These are phyloP conservation scores for Emmonsiellopsis sp. DNA, from an alignment of 2,329 filamentous ascomycete species.

Conservation along the genomic window DNA sequence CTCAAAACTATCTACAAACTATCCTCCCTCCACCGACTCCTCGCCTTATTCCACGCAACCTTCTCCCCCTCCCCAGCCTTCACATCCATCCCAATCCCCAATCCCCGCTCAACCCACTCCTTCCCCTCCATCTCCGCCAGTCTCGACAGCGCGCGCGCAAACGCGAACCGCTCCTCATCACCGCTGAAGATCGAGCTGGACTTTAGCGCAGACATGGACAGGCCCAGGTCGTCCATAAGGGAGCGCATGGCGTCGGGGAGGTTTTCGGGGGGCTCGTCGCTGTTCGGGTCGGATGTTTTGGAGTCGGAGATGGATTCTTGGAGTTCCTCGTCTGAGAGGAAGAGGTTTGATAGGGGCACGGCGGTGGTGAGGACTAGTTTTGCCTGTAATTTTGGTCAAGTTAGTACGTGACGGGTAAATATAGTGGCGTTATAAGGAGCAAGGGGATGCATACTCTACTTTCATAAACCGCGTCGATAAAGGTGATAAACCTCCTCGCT, in stretches of 20 bases:
- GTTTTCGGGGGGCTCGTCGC: slow-evolving; percentile 39
- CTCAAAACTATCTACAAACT: slow-evolving; percentile 23
- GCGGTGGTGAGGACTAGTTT: slow-evolving; percentile 90
- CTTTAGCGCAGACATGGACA: slow-evolving; percentile 78
- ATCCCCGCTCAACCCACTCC: slow-evolving; percentile 83
- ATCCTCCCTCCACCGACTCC: slow-evolving; percentile 44
- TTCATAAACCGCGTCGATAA: slow-evolving; percentile 95
- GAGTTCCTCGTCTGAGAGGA: slow-evolving; percentile 65
- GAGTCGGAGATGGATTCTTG: slow-evolving; percentile 46
- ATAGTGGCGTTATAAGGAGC: background rate
- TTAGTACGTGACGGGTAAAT: background rate
- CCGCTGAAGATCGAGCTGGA: slow-evolving; percentile 80
- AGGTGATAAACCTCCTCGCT: slow-evolving; percentile 89
- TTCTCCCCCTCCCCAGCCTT: slow-evolving; percentile 29
- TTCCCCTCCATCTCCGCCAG: slow-evolving; percentile 87
- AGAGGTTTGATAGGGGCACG: slow-evolving; percentile 75
- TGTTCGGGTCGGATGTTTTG: slow-evolving; percentile 14
- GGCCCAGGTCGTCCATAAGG: slow-evolving; percentile 79
- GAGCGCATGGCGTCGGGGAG: slow-evolving; percentile 64
- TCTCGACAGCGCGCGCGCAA: slow-evolving; percentile 76
- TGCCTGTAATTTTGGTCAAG: slow-evolving; percentile 48
- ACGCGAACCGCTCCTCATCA: slow-evolving; percentile 94
- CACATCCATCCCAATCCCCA: slow-evolving; percentile 41
- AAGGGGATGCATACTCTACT: slow-evolving; percentile 37
- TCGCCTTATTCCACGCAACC: slow-evolving; percentile 41